These are phyloP conservation scores for Wakefieldia striispora DNA, from an alignment of 768 basidiomycete species.

Conservation along the genomic window DNA sequence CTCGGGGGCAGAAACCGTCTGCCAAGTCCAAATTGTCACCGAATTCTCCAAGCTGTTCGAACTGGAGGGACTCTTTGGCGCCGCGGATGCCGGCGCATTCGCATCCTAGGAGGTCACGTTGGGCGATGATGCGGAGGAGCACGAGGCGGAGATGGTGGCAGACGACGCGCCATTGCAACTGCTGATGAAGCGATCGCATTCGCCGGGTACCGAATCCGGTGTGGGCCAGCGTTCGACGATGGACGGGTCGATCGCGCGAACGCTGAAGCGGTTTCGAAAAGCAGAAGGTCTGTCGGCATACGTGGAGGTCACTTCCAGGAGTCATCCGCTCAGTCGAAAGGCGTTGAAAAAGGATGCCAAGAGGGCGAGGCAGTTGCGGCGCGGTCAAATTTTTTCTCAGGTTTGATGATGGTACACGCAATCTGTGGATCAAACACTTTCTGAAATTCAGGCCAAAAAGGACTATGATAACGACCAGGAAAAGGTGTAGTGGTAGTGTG, in stretches of 20 bases:
- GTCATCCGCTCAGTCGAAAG: constrained; percentile 51
- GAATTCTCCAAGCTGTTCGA: constrained; percentile 77
- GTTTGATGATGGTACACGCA: no score
- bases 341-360: constrained; percentile 65
- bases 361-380: constrained; percentile 54
- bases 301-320: constrained; percentile 45
- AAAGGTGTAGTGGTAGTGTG: no score
- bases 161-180: constrained; percentile 36
- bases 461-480: no score
- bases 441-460: no score
- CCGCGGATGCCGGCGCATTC: constrained; percentile 80
- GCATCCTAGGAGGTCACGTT: constrained; percentile 43
- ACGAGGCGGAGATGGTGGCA: constrained; percentile 37
- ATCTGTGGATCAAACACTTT: no score
- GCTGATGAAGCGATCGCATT: constrained; percentile 26
- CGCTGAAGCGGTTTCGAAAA: constrained; percentile 60
- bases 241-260: constrained; percentile 8
- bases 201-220: constrained; percentile 3
- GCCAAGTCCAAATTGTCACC: constrained; percentile 74
- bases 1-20: constrained; percentile 76
- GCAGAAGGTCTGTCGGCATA: constrained; percentile 54
- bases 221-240: not conserved
- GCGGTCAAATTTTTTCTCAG: no score
- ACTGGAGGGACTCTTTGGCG: constrained; percentile 75
- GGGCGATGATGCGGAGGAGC: constrained; percentile 39